Conservation (phyloP, 2,329 filamentous ascomycete genomes). For the Microsporum canis region DNA sequence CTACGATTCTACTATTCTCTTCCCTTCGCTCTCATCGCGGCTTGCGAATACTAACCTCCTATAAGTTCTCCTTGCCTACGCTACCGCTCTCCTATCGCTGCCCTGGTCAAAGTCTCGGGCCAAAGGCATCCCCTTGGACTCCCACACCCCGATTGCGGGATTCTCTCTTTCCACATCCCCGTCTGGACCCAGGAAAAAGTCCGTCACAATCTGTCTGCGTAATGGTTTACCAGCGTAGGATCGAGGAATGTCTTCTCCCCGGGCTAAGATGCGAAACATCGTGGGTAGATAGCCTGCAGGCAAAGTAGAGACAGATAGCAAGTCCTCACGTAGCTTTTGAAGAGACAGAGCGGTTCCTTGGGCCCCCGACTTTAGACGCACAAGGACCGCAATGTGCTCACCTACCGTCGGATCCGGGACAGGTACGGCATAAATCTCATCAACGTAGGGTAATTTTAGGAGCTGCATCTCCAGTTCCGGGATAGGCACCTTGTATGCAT, state of each 20-base stretch:
- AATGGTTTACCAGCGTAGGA: conserved; percentile 6
- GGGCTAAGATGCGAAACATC: conserved; percentile 8
- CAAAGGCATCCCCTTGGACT: background rate
- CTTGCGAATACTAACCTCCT: background rate
- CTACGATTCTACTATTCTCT: background rate
- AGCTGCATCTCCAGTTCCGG: conserved; percentile 12
- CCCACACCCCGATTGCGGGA: background rate
- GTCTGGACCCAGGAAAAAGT: background rate
- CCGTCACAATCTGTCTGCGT: background rate
- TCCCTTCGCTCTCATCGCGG: background rate
- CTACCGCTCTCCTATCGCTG: background rate
- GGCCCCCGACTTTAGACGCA: conserved; percentile 1
- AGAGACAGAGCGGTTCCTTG: background rate
- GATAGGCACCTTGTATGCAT: conserved; percentile 10
- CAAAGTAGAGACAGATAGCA: background rate
- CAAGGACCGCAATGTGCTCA: conserved; percentile 5
- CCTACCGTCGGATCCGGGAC: conserved; percentile 8
- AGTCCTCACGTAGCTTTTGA: conserved; percentile 8
- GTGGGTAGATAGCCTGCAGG: conserved; percentile 5
- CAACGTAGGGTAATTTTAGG: conserved; percentile 13
- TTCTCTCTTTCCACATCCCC: background rate
- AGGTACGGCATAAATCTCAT: conserved; percentile 12
- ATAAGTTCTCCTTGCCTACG: background rate
- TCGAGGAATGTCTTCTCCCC: conserved; percentile 7
- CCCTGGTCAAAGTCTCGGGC: background rate